These are phyloP conservation scores for Diophrys appendiculata DNA, from an alignment of 73 alveolate species.

Conservation along the genomic window DNA sequence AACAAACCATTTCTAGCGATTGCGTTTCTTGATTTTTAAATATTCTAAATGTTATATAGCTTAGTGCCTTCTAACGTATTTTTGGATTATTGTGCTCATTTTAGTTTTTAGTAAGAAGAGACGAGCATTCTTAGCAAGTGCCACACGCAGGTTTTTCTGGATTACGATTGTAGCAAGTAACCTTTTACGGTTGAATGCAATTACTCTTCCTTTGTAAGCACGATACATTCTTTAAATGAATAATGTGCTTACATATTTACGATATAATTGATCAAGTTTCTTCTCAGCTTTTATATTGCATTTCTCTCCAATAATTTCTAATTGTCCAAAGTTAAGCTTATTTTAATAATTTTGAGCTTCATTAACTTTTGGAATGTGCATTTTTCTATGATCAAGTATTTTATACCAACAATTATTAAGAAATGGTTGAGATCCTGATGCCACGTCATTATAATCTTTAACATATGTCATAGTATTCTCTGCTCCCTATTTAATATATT, in stretches of 20 bases:
- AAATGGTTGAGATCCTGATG: neutral
- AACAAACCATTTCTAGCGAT: neutral
- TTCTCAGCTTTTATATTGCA: conserved; percentile 51
- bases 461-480: neutral
- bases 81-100: neutral
- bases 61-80: conserved; percentile 8
- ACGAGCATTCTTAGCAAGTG: conserved; percentile 9
- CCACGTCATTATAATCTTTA: neutral
- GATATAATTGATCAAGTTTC: conserved; percentile 35
- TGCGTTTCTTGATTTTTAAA: neutral
- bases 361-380: neutral
- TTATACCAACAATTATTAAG: conserved; percentile 12
- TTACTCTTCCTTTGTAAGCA: conserved; percentile 47
- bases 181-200: neutral
- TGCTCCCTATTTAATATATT: neutral
- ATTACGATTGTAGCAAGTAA: conserved; percentile 1
- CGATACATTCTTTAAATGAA: conserved; percentile 45
- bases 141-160: conserved; percentile 12
- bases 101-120: neutral
- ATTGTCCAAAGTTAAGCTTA: neutral
- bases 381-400: neutral
- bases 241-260: conserved; percentile 12
- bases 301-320: conserved; percentile 60
- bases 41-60: neutral
- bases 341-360: neutral